Base-by-base conservation (phyloP, 192 early-diverging fungal genomes). In the Spinellus fusiger region DNA sequence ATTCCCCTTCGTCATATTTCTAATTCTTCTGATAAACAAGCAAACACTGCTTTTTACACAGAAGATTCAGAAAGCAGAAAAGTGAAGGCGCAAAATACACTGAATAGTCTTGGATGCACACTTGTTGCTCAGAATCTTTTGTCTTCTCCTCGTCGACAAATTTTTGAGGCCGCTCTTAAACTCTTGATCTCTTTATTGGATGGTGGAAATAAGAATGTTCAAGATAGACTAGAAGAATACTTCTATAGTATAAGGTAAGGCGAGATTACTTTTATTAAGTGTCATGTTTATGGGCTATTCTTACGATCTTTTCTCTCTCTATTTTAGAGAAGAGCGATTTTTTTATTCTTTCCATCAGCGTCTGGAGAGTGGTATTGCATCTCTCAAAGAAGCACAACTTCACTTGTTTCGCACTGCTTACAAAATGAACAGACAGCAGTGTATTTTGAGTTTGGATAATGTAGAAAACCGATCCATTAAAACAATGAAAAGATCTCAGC, bases 341-440 rank as follows among this genome's bases (percentile, higher is more conserved):
- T 64, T 64, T 35, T 64, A 64, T n/a, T 64, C 62, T 1, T 64
- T 64, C 32, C 62, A 64, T 20, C 54, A 49, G 15, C 40, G 62
- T n/a, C 54, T 64, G 0, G n/a, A 49, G 26, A 40, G 29, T 5
- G 62, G 47, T 6, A 49, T 64, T 15, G 13, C 54, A 23, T 35
- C 62, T 16, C 46, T 55, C 23, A 56, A 64, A n/a, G 62, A 64
- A 4, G 54, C 62, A 22, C 62, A 64, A 20, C 46, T 31, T n/a
- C 46, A 48, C 0, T 18, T 64, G 8, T 26, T 32, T 1, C 62
- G 62, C 18, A 49, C 32, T 13, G 47, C 62, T 0, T 47, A 46
- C 33, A 64, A 64, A 56, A 25, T 64, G 22, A 54, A 64, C 18
- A 26, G 62, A 20, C 62, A 64, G 34, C 62, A 64, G 18, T 48